Evolutionary conservation across 2,329 filamentous ascomycete species (phyloP), one percentile per base, ranked within the genome.

Genomic region (Lojkania enalia): DNA sequence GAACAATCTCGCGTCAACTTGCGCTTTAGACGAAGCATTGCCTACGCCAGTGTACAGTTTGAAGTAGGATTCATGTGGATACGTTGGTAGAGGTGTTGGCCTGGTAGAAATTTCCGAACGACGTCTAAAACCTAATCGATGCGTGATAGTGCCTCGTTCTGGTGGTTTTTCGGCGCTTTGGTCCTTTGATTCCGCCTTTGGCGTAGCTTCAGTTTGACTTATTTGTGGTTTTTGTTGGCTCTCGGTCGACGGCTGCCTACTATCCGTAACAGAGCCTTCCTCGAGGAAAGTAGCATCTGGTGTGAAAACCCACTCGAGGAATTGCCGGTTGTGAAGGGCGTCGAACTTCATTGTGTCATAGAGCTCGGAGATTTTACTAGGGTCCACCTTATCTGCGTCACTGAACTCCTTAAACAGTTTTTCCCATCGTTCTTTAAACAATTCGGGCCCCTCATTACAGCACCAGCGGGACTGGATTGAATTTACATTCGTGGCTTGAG

Each of bases 261-360:
- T 66, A 14, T 70, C 67, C 30, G 60, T 59, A 5, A 69, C 20
- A 1, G 64, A 54, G 5, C 73, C 66, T 40, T 92, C 87, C 42
- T 87, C 87, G 9, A 92, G 75, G 72, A 95, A 88, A 46, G 78
- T 79, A 60, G 83, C 85, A 23, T 88, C 85, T 1, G 94, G 94
- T 13, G 90, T 95, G 59, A 99, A 99, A 0, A 96, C 87, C 89
- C 94, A 97, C 69, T 99, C 94, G 3, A 99, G 76, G 62, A 99
- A 99, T 51, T 90, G 89, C 2, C 94, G 85, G 65, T 99, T 99
- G 71, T 99, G 95, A 12, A 99, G 78, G 1, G 94, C 94, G 68
- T 99, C 94, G 54, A 97, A 99, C 71, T 99, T 99, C 94, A 99
- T 97, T 15, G 92, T 97, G 69, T 99, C 94, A 69, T 99, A 99